Base-by-base conservation (phyloP, 2,329 filamentous ascomycete species). In the Cordyceps pruinosa region DNA sequence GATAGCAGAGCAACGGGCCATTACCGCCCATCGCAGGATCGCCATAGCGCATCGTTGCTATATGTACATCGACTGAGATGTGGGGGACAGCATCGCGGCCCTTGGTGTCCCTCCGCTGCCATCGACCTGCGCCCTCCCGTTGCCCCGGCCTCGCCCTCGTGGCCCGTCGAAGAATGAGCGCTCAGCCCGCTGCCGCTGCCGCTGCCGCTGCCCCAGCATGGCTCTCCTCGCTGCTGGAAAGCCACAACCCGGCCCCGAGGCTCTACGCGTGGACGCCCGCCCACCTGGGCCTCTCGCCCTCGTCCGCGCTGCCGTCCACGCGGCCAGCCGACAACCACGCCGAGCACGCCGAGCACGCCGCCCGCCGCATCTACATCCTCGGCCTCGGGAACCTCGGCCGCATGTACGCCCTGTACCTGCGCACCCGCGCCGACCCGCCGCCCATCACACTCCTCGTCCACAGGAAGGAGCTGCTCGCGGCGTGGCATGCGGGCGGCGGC, bases 371-470 rank as follows among this genome's bases (percentile, higher is more conserved):
- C 60, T 84, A 94, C 66, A 79, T 97, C 48, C 74, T 96, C 3
- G 92, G 93, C 12, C 68, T 88, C 12, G 92, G 92, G 35, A 95
- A 90, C 67, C 77, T 96, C 13, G 92, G 91, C 15, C 84, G 84
- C 44, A 82, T 97, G 26, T 83, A 92, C 61, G 90, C 92, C 26
- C 85, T 87, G 67, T 83, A 84, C 23, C 75, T 97, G 12, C 81
- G 83, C 23, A 77, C 80, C 21, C 74, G 84, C 21, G 21, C 39
- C 9, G 72, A 81, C 21, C 78, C 81, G 3, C 89, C 90, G 5
- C 88, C 88, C 0, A 80, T 96, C 37, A 93, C 90, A 0, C 78
- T 97, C 6, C 79, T 96, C n/a, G 78, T 96, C 35, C 88, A 91
- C 66, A 78, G 77, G n/a, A 68, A 67, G 51, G 72, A 74, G 26